Evolutionary conservation across 2,329 filamentous ascomycete genomes (phyloP).

Genomic region (Ilyonectria mors-panacis): DNA sequence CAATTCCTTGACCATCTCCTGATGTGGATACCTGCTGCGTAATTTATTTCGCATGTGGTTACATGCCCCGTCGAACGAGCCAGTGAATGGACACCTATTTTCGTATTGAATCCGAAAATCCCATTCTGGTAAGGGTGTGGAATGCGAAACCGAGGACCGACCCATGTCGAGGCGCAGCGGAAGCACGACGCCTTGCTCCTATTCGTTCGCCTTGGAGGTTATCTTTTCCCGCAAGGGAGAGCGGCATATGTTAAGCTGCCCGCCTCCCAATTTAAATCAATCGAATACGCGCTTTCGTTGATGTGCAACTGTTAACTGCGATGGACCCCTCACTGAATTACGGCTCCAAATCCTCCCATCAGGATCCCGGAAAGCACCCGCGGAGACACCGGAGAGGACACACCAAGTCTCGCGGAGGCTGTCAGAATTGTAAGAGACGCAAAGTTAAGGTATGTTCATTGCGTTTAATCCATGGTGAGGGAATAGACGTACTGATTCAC

Average conservation of each 20-base stretch:
- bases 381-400: background rate
- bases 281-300: background rate
- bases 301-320: background rate
- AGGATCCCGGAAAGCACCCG: no score
- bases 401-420: constrained; percentile 13
- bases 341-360: background rate
- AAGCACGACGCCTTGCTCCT: background rate
- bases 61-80: background rate
- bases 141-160: background rate
- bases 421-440: constrained; percentile 13
- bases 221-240: background rate
- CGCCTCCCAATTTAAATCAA: background rate
- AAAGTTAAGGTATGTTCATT: constrained; percentile 15
- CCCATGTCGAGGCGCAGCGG: background rate
- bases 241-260: background rate
- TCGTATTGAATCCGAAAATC: background rate
- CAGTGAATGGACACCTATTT: background rate
- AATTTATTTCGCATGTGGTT: background rate
- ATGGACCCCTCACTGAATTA: background rate
- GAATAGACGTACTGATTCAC: background rate
- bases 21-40: background rate
- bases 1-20: background rate
- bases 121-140: background rate
- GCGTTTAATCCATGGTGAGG: background rate
- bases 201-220: background rate